A percentile compares a stretch with the other conserved stretches of the same genome.
Evolutionary conservation across 768 basidiomycete species (phyloP).

Genomic region (Xerocomellus intermedius): DNA sequence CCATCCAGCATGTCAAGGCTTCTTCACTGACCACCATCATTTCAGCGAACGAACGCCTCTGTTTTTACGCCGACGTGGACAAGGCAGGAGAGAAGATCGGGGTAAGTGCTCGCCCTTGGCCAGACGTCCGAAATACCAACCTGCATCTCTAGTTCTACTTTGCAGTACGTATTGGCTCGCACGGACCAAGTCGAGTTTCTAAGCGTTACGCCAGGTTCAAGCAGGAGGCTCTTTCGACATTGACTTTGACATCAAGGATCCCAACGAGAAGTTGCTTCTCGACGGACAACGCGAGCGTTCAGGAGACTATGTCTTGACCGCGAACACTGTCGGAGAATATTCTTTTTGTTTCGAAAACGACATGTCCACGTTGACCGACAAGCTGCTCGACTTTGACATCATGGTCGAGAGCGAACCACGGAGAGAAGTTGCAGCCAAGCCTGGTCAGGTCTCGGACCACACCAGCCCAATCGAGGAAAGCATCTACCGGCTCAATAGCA

Average conservation of each 20-base stretch:
- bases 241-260: constrained; percentile 91
- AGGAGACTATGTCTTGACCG: constrained; percentile 96
- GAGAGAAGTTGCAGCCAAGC: constrained; percentile 83
- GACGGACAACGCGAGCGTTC: constrained; percentile 89
- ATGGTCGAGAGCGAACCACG: constrained; percentile 98
- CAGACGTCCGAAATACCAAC: constrained; percentile 6
- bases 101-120: constrained; percentile 43
- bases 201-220: constrained; percentile 63
- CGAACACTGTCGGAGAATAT: constrained; percentile 87
- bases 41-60: constrained; percentile 75
- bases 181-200: background rate
- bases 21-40: constrained; percentile 81
- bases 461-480: constrained; percentile 94
- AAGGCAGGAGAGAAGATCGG: constrained; percentile 92
- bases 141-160: constrained; percentile 77
- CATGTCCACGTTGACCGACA: constrained; percentile 91
- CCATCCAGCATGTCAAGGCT: constrained; percentile 40
- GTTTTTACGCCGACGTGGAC: constrained; percentile 97
- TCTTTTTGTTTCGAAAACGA: constrained; percentile 98
- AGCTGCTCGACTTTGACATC: constrained; percentile 93
- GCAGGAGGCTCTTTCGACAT: constrained; percentile 97
- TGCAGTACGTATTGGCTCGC: constrained; percentile 59
- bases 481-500: constrained; percentile 84
- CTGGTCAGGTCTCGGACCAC: constrained; percentile 87
- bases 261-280: constrained; percentile 81